Evolutionary conservation across 345 rosid genomes (phyloP).

Genomic region (Acer campestre): DNA sequence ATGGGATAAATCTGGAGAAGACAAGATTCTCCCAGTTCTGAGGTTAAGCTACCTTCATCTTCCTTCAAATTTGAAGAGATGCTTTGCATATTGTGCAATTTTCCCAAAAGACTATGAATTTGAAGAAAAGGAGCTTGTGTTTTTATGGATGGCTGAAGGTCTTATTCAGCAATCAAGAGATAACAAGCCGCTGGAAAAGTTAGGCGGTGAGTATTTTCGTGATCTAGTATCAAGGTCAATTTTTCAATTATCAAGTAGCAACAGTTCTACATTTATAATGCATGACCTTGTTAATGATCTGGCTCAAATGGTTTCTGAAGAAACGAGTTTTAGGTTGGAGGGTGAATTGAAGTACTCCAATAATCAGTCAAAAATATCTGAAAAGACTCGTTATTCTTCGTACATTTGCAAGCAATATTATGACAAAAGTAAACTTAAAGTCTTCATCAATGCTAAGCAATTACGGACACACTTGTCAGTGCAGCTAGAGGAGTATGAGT

Average conservation of each 20-base stretch:
- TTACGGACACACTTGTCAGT: not conserved
- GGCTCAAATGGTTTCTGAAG: not conserved
- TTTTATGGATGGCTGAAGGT: not conserved
- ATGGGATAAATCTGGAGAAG: not conserved
- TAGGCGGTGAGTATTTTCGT: slow-evolving; percentile 7
- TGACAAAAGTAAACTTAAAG: not conserved
- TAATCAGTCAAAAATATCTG: not conserved
- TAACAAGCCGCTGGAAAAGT: not conserved
- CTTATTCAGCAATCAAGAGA: not conserved
- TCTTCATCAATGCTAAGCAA: not conserved
- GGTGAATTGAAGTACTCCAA: not conserved
- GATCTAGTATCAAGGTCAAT: not conserved
- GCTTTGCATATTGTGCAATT: not conserved
- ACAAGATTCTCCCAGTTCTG: not conserved
- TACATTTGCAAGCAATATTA: not conserved
- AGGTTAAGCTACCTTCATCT: not conserved
- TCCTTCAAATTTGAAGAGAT: not conserved
- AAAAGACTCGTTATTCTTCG: not conserved
- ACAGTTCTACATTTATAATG: not conserved
- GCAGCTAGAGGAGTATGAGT: too few species aligned
- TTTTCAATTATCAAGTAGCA: not conserved
- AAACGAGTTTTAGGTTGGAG: not conserved
- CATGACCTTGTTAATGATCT: not conserved
- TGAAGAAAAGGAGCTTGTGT: not conserved
- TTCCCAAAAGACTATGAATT: not conserved